Evolutionary conservation across 83 land plant genomes (phyloP), one percentile per base, ranked within the genome.

Genomic region (Thuja plicata): DNA sequence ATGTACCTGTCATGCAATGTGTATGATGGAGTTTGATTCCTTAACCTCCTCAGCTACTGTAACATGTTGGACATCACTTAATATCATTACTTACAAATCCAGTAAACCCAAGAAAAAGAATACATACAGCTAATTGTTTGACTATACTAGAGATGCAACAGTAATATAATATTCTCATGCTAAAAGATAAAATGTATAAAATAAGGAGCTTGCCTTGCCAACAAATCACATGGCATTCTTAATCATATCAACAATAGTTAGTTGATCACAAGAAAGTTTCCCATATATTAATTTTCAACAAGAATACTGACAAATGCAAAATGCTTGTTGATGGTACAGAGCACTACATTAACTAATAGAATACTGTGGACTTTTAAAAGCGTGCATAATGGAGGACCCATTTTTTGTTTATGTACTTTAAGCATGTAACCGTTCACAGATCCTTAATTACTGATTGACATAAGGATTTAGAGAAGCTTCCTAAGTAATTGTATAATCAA

Each of bases 311-410:
- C 79, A 46, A 83, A 83, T 81, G 50, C 84, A 81, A 41, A 81
- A 81, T 84, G 86, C 37, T 48, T 32, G 19, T 84, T 13, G 55
- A 50, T 84, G 57, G 19, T 84, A 84, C 34, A 84, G 54, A 50
- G 54, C 86, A 84, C 50, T 32, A 30, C 57, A 46, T 48, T 16
- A 48, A 50, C 57, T 30, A 84, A 84, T 6, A 84, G 48, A 32
- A 84, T 48, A 46, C 45, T 84, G 86, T n/a, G 79, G 79, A 76
- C 38, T 32, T 84, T 84, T 48, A n/a, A 41, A 50, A 48, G 86
- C 86, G 45, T 84, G 86, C 86, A 30, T 84, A 84, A 48, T 84
- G 86, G 57, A 83, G 55, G 54, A 12, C 85, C 55, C 52, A 83
- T 48, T 45, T 27, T 83, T 10, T 46, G 12, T 50, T 50, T 0